Conservation (phyloP, 371 early-diverging fungal species). For the Umbelopsis sp. region DNA sequence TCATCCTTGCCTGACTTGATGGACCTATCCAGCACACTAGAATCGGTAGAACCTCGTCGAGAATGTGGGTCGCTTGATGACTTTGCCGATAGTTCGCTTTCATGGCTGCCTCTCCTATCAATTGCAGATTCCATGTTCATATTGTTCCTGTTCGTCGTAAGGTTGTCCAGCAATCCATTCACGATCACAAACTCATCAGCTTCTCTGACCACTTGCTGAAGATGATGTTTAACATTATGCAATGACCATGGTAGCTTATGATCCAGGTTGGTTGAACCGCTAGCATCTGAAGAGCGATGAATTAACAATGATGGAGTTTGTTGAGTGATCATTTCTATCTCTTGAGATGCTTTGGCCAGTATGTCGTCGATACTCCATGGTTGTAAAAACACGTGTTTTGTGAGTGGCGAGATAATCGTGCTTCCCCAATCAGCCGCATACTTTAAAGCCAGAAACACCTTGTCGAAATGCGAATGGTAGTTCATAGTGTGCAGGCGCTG, state of each 20-base stretch:
- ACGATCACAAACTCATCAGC: slow-evolving; percentile 4
- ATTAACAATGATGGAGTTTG: slow-evolving; percentile 38
- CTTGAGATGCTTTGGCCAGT: slow-evolving; percentile 29
- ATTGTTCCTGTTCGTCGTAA: not conserved
- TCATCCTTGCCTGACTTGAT: slow-evolving; percentile 24
- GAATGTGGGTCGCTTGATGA: slow-evolving; percentile 26
- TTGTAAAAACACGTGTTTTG: slow-evolving; percentile 22
- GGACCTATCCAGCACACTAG: not conserved
- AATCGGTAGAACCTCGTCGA: slow-evolving; percentile 46
- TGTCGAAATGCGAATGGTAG: not conserved
- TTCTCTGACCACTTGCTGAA: slow-evolving; percentile 11
- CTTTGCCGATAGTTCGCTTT: slow-evolving; percentile 41
- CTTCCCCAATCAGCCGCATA: slow-evolving; percentile 14
- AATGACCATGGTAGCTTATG: not conserved
- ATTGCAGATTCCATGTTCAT: not conserved
- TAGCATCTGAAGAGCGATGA: slow-evolving; percentile 27
- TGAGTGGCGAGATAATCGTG: not conserved
- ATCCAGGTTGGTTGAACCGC: not conserved
- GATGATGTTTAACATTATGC: slow-evolving; percentile 5
- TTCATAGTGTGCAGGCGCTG: slow-evolving; percentile 10
- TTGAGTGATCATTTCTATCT: slow-evolving; percentile 37
- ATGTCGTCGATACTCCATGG: slow-evolving; percentile 51
- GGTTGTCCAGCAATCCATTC: not conserved
- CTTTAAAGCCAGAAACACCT: not conserved
- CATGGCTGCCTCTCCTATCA: slow-evolving; percentile 43